phyloP scores from a whole-genome alignment of 192 early-diverging fungal genomes.

The Coemansia umbellata region DNA sequence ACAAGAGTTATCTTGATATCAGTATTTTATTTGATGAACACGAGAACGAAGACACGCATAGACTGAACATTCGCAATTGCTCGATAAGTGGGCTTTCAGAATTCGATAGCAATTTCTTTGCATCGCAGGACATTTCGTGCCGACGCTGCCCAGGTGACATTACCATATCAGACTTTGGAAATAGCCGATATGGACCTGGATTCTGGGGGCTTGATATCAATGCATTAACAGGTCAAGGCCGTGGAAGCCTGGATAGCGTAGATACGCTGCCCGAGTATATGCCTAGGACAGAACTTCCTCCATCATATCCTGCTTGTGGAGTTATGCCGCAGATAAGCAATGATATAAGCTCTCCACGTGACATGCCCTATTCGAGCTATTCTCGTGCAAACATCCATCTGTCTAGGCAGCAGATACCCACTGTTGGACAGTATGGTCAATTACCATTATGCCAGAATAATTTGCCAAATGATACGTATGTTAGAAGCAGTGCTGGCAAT shows the following conservation, averaged over 20 bases:
- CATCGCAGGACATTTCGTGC: constrained; percentile 23
- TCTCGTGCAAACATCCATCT: not conserved
- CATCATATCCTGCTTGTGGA: constrained; percentile 17
- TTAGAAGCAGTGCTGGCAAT: too few species aligned
- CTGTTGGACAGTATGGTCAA: too few species aligned
- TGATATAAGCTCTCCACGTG: too few species aligned
- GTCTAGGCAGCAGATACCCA: too few species aligned
- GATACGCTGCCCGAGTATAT: constrained; percentile 46
- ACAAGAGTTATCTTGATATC: constrained; percentile 16
- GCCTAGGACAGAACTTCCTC: constrained; percentile 23
- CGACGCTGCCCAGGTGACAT: constrained; percentile 31
- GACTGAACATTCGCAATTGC: constrained; percentile 15
- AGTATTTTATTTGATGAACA: constrained; percentile 32
- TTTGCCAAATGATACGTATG: too few species aligned
- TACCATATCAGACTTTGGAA: constrained; percentile 38
- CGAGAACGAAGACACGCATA: not conserved
- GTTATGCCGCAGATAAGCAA: not conserved
- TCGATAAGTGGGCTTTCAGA: constrained; percentile 19
- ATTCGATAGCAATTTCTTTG: constrained; percentile 41
- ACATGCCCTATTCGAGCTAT: too few species aligned
- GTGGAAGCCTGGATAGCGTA: constrained; percentile 18
- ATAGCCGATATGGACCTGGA: constrained; percentile 20
- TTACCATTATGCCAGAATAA: too few species aligned
- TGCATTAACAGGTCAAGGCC: constrained; percentile 1
- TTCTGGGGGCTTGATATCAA: constrained; percentile 1